These are phyloP conservation scores for Colletotrichum chrysophilum DNA, from an alignment of 2,329 filamentous ascomycete genomes.

Conservation along the genomic window DNA sequence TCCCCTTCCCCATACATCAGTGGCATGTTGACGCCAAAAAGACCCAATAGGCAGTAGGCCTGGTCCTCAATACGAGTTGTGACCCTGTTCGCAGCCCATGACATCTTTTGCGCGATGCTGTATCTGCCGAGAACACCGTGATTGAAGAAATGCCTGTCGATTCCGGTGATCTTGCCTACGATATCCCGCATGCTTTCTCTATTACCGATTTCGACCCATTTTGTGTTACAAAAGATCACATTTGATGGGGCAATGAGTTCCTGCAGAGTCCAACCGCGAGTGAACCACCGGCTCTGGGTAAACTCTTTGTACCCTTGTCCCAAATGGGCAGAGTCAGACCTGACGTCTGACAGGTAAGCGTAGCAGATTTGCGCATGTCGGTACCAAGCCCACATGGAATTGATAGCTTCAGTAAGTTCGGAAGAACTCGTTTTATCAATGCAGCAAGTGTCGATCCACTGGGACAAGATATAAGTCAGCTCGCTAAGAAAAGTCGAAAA, in stretches of 20 bases:
- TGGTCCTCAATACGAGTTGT: background rate
- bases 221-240: background rate
- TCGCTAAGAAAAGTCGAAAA: background rate
- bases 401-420: background rate
- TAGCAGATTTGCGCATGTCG: background rate
- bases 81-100: background rate
- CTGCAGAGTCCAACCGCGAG: constrained; percentile 20
- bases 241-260: background rate
- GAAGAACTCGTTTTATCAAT: background rate
- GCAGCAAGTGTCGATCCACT: background rate
- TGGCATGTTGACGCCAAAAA: background rate
- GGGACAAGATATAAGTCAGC: too few species aligned
- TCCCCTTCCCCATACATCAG: background rate
- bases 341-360: background rate
- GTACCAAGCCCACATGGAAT: background rate
- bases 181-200: background rate
- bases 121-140: background rate
- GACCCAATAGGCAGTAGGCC: background rate
- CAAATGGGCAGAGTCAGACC: background rate
- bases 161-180: background rate
- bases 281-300: constrained; percentile 8
- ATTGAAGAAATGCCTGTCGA: background rate
- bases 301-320: background rate
- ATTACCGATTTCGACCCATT: background rate
- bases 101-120: background rate